Conservation (phyloP, 169 alveolate species). For the Eimeria mitis region DNA sequence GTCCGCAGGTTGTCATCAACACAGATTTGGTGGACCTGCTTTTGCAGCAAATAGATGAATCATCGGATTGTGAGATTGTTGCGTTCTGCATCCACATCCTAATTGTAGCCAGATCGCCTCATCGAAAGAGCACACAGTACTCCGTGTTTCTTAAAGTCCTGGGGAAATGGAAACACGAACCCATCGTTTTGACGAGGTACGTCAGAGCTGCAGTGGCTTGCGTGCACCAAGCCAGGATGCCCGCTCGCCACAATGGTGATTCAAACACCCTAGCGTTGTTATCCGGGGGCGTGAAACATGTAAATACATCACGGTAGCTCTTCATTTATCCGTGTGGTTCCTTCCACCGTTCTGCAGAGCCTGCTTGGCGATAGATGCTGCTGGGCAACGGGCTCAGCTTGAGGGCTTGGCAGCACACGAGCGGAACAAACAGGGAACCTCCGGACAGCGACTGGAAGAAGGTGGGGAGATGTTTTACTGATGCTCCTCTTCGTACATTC, state of each 20-base stretch:
- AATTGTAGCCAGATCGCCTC: conserved; percentile 82
- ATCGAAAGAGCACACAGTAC: conserved; percentile 76
- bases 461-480: neutral
- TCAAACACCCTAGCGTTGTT: neutral
- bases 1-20: conserved; percentile 79
- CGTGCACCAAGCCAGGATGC: neutral
- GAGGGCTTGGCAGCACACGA: conserved; percentile 81
- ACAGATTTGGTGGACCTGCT: conserved; percentile 81
- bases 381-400: conserved; percentile 76
- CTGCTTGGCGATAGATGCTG: conserved; percentile 79
- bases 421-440: conserved; percentile 26
- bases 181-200: conserved; percentile 71
- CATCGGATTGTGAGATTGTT: conserved; percentile 62
- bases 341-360: conserved; percentile 31
- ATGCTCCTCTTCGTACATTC: neutral
- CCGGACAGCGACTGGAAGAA: conserved; percentile 36
- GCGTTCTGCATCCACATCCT: conserved; percentile 82
- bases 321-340: neutral
- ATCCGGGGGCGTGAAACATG: neutral
- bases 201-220: neutral
- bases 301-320: neutral
- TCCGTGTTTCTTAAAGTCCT: conserved; percentile 61
- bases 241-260: neutral
- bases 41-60: conserved; percentile 41
- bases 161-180: conserved; percentile 81